phyloP scores from a whole-genome alignment of 208 protist species.

The Novymonas esmeraldas region DNA sequence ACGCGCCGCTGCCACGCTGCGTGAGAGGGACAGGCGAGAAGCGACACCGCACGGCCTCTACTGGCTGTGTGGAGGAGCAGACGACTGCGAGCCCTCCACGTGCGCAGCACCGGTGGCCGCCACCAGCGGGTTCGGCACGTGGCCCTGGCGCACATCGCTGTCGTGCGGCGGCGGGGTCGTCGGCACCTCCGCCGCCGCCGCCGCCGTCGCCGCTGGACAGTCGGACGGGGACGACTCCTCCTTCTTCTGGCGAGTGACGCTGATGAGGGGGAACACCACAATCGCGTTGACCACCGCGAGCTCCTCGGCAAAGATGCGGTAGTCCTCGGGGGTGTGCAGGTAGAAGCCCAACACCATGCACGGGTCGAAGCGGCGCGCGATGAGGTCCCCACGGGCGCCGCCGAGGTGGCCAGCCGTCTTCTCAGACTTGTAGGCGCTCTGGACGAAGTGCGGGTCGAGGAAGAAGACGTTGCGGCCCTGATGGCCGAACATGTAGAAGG shows the following conservation, averaged over 20 bases:
- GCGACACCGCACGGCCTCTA: too few relatives aligned
- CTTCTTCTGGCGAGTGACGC: not conserved
- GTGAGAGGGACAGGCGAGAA: too few relatives aligned
- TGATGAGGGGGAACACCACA: constrained; percentile 60
- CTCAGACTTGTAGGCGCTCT: constrained; percentile 54
- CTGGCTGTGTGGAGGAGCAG: too few relatives aligned
- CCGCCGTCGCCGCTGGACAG: too few relatives aligned
- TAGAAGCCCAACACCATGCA: constrained; percentile 77
- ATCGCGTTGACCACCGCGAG: constrained; percentile 36
- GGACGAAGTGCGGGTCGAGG: constrained; percentile 78
- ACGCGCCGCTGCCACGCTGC: too few relatives aligned
- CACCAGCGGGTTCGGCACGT: too few relatives aligned
- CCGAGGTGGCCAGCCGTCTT: constrained; percentile 25
- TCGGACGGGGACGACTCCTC: not conserved
- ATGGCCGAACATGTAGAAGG: constrained; percentile 66
- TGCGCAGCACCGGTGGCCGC: too few relatives aligned
- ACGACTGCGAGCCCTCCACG: too few relatives aligned
- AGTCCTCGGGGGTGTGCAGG: constrained; percentile 40
- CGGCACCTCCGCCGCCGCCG: too few relatives aligned
- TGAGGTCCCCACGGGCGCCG: constrained; percentile 14
- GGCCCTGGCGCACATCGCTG: too few relatives aligned
- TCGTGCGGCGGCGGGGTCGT: too few relatives aligned
- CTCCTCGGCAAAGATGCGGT: constrained; percentile 43
- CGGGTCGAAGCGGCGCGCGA: constrained; percentile 26
- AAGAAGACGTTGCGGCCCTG: constrained; percentile 60